Percentiles rank a stretch among this genome's conserved stretches.
Conservation (phyloP, 2,329 filamentous ascomycete genomes). For the Penicillium sp. region DNA sequence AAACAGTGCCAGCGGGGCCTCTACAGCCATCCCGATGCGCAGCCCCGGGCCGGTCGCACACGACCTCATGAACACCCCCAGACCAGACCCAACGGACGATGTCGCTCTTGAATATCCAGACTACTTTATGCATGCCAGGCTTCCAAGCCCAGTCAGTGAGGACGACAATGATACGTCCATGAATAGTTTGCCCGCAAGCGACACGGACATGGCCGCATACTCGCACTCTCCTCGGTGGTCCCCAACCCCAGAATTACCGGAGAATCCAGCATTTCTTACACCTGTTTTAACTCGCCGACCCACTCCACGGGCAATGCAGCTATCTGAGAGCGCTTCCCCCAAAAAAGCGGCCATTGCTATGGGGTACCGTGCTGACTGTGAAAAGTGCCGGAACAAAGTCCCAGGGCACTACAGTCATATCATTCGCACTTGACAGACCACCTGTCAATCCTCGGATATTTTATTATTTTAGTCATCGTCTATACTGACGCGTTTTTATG, state of each 20-base stretch:
- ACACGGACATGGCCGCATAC: not conserved
- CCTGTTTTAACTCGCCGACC: not conserved
- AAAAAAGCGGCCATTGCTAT: slow-evolving; percentile 70
- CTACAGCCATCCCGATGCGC: not conserved
- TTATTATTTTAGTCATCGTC: not conserved
- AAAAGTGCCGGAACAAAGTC: slow-evolving; percentile 72
- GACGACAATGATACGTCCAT: slow-evolving; percentile 18
- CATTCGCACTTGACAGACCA: slow-evolving; percentile 39
- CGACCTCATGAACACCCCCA: not conserved
- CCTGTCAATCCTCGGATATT: no score
- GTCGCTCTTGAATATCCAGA: not conserved
- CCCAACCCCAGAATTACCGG: not conserved
- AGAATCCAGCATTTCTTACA: not conserved
- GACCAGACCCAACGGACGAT: not conserved
- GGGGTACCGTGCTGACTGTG: slow-evolving; percentile 75
- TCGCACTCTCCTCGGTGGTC: not conserved
- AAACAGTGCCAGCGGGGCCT: not conserved
- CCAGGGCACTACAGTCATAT: slow-evolving; percentile 82
- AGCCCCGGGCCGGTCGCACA: not conserved
- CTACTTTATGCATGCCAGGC: not conserved
- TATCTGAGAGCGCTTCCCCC: slow-evolving; percentile 2
- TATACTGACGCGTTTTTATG: not conserved
- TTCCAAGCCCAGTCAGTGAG: slow-evolving; percentile 44
- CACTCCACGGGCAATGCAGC: not conserved
- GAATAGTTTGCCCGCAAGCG: not conserved